Evolutionary conservation across 2,329 filamentous ascomycete species (phyloP).

Genomic region (Cladophialophora immunda): DNA sequence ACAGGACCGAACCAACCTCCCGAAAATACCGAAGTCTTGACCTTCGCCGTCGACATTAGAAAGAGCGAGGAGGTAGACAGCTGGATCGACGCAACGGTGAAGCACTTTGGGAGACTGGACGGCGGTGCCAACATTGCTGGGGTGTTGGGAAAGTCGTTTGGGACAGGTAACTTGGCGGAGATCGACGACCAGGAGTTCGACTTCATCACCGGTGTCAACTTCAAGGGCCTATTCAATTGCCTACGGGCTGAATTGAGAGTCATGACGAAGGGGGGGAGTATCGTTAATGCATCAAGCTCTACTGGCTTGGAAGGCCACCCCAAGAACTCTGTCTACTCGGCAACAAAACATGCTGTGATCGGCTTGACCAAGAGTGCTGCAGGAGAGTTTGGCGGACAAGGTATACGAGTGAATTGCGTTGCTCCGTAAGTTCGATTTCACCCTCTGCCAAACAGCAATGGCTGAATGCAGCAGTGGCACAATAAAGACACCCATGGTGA

Average conservation of each 20-base stretch:
- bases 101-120: conserved; percentile 30
- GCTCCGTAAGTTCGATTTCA: conserved; percentile 16
- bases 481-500: conserved; percentile 21
- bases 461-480: conserved; percentile 2
- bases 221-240: conserved; percentile 60
- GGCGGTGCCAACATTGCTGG: conserved; percentile 36
- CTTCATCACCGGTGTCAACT: conserved; percentile 54
- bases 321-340: conserved; percentile 53
- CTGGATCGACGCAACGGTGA: conserved; percentile 32
- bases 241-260: conserved; percentile 58
- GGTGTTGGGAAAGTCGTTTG: conserved; percentile 23
- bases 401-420: conserved; percentile 22
- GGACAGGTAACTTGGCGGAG: conserved; percentile 49
- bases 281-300: conserved; percentile 54
- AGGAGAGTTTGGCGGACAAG: conserved; percentile 14
- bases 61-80: conserved; percentile 25
- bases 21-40: conserved; percentile 11
- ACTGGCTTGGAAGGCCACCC: conserved; percentile 47
- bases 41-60: conserved; percentile 29
- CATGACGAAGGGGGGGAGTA: conserved; percentile 44
- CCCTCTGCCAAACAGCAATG: background rate
- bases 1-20: conserved; percentile 31
- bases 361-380: conserved; percentile 44
- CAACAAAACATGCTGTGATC: conserved; percentile 54
- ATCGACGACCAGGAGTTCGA: conserved; percentile 53